phyloP scores from a whole-genome alignment of 345 rosid genomes.

The Triadica sebifera region DNA sequence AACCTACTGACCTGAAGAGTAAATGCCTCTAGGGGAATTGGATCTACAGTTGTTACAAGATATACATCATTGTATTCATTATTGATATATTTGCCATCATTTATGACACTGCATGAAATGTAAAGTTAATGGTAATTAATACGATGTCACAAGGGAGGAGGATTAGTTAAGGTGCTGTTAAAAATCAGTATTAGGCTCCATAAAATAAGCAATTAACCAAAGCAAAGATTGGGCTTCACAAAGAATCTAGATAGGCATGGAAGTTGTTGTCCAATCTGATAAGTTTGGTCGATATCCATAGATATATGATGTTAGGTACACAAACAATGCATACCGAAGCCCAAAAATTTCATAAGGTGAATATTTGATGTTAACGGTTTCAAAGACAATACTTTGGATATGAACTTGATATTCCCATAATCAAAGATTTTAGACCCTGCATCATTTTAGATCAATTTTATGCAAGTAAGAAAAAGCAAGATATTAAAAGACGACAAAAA shows the following conservation, averaged over 20 bases:
- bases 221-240: background rate
- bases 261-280: background rate
- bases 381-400: background rate
- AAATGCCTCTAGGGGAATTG: constrained; percentile 88
- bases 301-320: background rate
- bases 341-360: background rate
- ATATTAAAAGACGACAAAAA: background rate
- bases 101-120: constrained; percentile 53
- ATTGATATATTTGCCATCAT: constrained; percentile 80
- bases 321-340: background rate
- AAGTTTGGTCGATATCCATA: background rate
- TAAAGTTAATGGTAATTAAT: constrained; percentile 9
- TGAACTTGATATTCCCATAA: background rate
- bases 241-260: background rate
- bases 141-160: background rate
- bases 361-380: background rate
- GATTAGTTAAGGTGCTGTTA: background rate
- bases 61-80: constrained; percentile 89
- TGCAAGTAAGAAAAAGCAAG: background rate
- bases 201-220: background rate
- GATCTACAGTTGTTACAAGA: constrained; percentile 71
- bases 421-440: background rate
- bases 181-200: background rate
- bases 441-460: background rate
- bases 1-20: constrained; percentile 69